Conservation (phyloP, 805 yeast species). For the Lipomyces kockii region DNA sequence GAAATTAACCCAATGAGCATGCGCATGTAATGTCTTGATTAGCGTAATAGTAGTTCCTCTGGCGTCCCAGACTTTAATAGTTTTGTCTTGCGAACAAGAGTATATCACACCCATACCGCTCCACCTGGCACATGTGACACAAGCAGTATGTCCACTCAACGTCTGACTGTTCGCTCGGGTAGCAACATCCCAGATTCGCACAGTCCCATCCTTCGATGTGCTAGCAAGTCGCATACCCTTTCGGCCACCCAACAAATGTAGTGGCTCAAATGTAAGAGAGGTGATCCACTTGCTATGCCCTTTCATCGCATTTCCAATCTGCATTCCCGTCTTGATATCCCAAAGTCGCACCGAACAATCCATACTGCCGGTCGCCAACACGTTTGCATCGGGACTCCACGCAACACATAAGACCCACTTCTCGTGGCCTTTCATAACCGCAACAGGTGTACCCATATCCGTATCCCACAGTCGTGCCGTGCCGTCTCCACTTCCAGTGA, state of each 20-base stretch:
- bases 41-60: slow-evolving; percentile 14
- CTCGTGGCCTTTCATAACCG: slow-evolving; percentile 78
- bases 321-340: slow-evolving; percentile 77
- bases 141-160: slow-evolving; percentile 82
- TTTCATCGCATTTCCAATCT: slow-evolving; percentile 69
- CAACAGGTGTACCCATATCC: slow-evolving; percentile 87
- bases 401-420: slow-evolving; percentile 93
- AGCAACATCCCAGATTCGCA: slow-evolving; percentile 86
- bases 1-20: slow-evolving; percentile 98
- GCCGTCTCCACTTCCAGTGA: slow-evolving; percentile 94
- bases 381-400: slow-evolving; percentile 90
- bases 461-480: slow-evolving; percentile 98
- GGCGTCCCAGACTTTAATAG: slow-evolving; percentile 87
- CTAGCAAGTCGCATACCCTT: slow-evolving; percentile 72
- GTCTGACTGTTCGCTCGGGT: slow-evolving; percentile 68
- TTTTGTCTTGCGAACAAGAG: slow-evolving; percentile 92
- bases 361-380: slow-evolving; percentile 95
- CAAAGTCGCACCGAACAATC: slow-evolving; percentile 87
- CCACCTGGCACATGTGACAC: slow-evolving; percentile 97
- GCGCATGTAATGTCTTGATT: slow-evolving; percentile 71
- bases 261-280: slow-evolving; percentile 91
- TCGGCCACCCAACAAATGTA: slow-evolving; percentile 75
- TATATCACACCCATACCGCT: slow-evolving; percentile 85
- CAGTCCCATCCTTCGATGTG: slow-evolving; percentile 89
- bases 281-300: slow-evolving; percentile 94